Evolutionary conservation across 805 yeast genomes (phyloP), one percentile per base, ranked within the genome.

Genomic region (Citeromyces nyonsensis): DNA sequence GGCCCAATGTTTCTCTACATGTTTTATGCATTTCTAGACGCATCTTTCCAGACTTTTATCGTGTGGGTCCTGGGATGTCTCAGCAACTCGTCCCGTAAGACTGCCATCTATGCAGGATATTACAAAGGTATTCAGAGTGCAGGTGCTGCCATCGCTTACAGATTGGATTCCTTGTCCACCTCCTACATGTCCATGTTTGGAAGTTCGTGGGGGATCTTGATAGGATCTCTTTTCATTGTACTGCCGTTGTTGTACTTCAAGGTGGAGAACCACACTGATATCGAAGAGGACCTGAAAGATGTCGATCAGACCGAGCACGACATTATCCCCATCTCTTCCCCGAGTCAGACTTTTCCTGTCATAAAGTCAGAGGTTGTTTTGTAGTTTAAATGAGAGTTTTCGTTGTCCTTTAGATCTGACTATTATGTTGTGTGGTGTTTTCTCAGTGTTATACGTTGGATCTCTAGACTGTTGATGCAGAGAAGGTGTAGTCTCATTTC

Each of bases 111-210:
- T 42, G 73, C 74, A 12, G 77, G 77, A 27, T 67, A 67, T 48
- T 73, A 71, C 56, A 73, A 73, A 55, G 70, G 74, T 36, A 49
- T 73, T 36, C 80, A 73, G 52, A 63, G 73, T 27, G 78, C 77
- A 7, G 76, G 75, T 45, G 70, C 73, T 10, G 79, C 73, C 15
- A 56, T 73, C 30, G 64, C 63, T 10, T 73, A 77, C 78, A 53
- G 73, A 41, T 49, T 69, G 38, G 77, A 71, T 43, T 62, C 69
- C 22, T 37, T 54, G 25, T 48, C 44, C 9, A 34, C 15, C 6
- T 20, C 46, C 18, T 72, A 58, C 47, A 52, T 54, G 43, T 43
- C 44, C 26, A 44, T 66, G 46, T 69, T 68, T 46, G 68, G 52
- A 9, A 50, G 66, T 7, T 57, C 66, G 10, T 70, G 77, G 76